Evolutionary conservation across 306 rosid species (phyloP).

Genomic region (Citrullus amarus): DNA sequence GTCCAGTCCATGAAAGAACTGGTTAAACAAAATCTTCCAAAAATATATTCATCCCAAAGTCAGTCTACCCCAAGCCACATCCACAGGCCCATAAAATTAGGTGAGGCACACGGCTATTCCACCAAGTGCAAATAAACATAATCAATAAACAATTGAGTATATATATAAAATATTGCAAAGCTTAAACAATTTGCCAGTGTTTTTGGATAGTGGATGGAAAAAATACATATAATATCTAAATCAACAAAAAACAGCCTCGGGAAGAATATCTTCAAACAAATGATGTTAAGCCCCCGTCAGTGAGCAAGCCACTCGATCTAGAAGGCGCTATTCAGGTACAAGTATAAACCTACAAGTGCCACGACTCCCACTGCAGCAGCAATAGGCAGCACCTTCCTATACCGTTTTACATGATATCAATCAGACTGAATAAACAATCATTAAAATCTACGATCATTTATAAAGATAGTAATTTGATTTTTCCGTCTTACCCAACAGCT

Average conservation of each 20-base stretch:
- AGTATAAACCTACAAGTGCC: slow-evolving; percentile 68
- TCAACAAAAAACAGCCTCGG: background rate
- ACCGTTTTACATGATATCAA: background rate
- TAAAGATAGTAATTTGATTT: background rate
- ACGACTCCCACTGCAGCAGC: slow-evolving; percentile 58
- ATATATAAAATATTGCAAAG: background rate
- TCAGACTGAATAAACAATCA: background rate
- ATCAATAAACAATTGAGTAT: background rate
- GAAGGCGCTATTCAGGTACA: slow-evolving; percentile 44
- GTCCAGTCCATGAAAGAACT: slow-evolving; percentile 50
- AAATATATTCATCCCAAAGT: background rate
- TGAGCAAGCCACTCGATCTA: slow-evolving; percentile 9
- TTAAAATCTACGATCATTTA: background rate
- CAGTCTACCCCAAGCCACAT: background rate
- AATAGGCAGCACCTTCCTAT: slow-evolving; percentile 68
- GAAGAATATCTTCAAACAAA: background rate
- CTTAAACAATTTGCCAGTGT: background rate
- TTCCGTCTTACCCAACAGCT: slow-evolving; percentile 45
- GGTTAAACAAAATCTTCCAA: background rate
- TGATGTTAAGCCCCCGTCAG: background rate
- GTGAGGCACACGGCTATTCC: background rate
- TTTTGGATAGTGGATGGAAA: background rate
- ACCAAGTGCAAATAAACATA: background rate
- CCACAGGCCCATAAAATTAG: background rate
- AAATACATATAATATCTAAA: background rate